phyloP scores from a whole-genome alignment of 495 filamentous ascomycete genomes.

The Choiromyces venosus region DNA sequence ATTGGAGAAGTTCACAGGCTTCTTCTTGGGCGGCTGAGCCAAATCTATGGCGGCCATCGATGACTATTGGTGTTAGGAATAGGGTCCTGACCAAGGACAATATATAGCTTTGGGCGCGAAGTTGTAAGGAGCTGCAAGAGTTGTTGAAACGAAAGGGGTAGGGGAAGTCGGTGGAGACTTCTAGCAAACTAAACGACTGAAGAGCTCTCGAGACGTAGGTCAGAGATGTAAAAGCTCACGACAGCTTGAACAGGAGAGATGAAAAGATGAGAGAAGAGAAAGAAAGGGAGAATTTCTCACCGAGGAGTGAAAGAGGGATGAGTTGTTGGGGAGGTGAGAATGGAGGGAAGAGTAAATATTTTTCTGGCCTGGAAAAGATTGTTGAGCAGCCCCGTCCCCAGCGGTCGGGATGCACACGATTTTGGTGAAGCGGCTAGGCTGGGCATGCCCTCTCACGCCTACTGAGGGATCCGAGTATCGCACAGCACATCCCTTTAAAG shows the following conservation, averaged over 20 bases:
- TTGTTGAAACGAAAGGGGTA: constrained; percentile 7
- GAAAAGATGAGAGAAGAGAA: constrained; percentile 18
- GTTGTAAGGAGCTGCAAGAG: constrained; percentile 16
- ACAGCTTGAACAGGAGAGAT: constrained; percentile 25
- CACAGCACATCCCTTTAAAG: background rate
- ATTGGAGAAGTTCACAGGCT: constrained; percentile 99
- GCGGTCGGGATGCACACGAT: background rate
- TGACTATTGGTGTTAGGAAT: constrained; percentile 48
- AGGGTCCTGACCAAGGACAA: constrained; percentile 90
- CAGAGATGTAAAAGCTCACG: background rate
- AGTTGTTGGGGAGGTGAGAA: background rate
- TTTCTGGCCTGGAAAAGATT: background rate
- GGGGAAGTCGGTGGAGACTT: constrained; percentile 43
- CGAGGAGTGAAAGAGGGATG: constrained; percentile 11
- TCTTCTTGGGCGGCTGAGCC: constrained; percentile 76
- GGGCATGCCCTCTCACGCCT: background rate
- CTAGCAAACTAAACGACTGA: constrained; percentile 17
- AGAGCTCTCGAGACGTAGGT: constrained; percentile 35
- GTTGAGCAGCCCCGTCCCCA: background rate
- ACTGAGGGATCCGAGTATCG: background rate
- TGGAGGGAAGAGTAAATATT: constrained; percentile 2
- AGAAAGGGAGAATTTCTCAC: constrained; percentile 14
- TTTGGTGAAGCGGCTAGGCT: background rate
- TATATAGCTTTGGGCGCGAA: constrained; percentile 22
- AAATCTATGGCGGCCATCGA: constrained; percentile 57